Evolutionary conservation across 108 stramenopile species (phyloP), one percentile per base, ranked within the genome.

Genomic region (Stephanodiscus triporus): DNA sequence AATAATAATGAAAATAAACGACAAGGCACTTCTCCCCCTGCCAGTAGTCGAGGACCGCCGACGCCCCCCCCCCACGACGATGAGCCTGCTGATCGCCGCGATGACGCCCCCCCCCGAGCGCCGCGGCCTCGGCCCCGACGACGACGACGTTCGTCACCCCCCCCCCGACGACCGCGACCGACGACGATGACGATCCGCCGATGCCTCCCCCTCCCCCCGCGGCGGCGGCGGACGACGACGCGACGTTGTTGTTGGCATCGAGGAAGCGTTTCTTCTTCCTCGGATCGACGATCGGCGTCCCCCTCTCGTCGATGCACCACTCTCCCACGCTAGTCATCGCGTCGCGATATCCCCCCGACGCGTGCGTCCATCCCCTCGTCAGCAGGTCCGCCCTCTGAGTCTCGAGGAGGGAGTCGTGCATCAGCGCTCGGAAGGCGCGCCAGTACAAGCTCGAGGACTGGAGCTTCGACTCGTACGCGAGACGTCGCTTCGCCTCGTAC

Each of bases 381-480:
- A 92, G 47, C 2, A 84, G 74, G 38, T 92, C 84, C 4, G 89
- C 92, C 24, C 87, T 83, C 37, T 64, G 75, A 0, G 92, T 93
- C 68, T 93, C 92, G 11, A 79, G 64, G 17, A 89, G n/a, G 22
- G 72, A 62, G 27, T 84, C 82, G 22, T 79, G 65, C 62, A 90
- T 66, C 34, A 93, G 73, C 4, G 87, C 84, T 17, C 89, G 83
- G 70, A 90, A 91, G 24, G 88, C 85, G 20, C 85, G 87, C 90
- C 90, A 94, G 66, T 94, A 94, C 59, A 94, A 63, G 7, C 76
- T 81, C 23, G 84, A 79, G 9, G 89, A 87, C 37, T 87, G 84
- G 13, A 90, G 78, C 53, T 92, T 92, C 70, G 89, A 77, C 29
- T 75, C 66, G 71, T 92, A 90, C 4, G 86, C 87, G 19, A 77